Percentiles rank a stretch among this genome's conserved stretches.
Evolutionary conservation across 257 asterid genomes (phyloP).

Genomic region (Verbascum thapsus): DNA sequence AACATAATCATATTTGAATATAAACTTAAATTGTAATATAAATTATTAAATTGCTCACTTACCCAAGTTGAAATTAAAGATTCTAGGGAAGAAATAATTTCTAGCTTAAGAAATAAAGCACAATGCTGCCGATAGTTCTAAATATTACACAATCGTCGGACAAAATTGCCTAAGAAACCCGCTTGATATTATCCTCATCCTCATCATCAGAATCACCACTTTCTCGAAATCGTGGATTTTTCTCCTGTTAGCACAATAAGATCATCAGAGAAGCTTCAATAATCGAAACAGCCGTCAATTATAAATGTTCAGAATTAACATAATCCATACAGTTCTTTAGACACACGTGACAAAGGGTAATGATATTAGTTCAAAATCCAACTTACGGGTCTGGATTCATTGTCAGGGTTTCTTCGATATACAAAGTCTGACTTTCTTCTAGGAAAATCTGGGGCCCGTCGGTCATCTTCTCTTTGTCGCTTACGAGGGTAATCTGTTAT

Average conservation of each 20-base stretch:
- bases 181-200: conserved; percentile 65
- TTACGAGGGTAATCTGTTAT: conserved; percentile 69
- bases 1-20: too few relatives aligned
- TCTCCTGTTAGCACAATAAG: conserved; percentile 58
- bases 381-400: conserved; percentile 82
- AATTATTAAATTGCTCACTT: too few relatives aligned
- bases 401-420: conserved; percentile 70
- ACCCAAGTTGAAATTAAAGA: too few relatives aligned
- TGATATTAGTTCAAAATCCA: neutral
- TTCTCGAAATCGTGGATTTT: conserved; percentile 91
- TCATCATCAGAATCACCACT: conserved; percentile 93
- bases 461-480: conserved; percentile 78
- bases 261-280: too few relatives aligned
- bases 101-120: too few relatives aligned
- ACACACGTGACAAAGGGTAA: neutral
- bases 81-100: too few relatives aligned
- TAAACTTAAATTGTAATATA: too few relatives aligned
- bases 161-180: conserved; percentile 33
- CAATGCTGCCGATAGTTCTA: conserved; percentile 19
- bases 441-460: conserved; percentile 58
- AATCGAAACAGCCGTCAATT: too few relatives aligned
- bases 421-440: conserved; percentile 78
- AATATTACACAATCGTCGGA: conserved; percentile 11
- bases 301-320: neutral
- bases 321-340: neutral